phyloP scores from a whole-genome alignment of 2,329 filamentous ascomycete genomes.

The Pseudogymnoascus sp. region DNA sequence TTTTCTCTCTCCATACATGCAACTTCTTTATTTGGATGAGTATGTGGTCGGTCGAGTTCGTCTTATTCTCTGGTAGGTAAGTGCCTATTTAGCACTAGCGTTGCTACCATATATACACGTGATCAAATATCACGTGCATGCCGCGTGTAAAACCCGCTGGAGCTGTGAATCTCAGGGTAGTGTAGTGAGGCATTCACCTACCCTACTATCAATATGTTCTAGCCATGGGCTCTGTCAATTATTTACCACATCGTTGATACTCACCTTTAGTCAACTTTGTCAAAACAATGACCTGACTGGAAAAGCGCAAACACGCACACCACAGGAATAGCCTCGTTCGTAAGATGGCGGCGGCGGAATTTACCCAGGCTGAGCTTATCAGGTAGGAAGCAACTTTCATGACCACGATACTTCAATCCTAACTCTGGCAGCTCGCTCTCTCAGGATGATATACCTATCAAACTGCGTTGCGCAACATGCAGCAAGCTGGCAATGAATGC shows the following conservation, averaged over 20 bases:
- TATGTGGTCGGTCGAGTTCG: too few species aligned
- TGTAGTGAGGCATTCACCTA: not conserved
- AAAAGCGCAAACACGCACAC: not conserved
- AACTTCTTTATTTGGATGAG: not conserved
- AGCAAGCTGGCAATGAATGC: constrained; percentile 86
- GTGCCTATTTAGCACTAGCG: not conserved
- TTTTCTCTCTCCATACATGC: not conserved
- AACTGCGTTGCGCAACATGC: constrained; percentile 89
- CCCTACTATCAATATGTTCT: not conserved
- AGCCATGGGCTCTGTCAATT: not conserved
- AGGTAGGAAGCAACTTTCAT: constrained; percentile 18
- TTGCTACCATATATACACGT: too few species aligned
- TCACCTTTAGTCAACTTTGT: not conserved
- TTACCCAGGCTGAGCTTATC: constrained; percentile 28
- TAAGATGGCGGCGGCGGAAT: constrained; percentile 23
- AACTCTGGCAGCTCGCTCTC: constrained; percentile 23
- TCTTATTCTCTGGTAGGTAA: not conserved
- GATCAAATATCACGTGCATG: not conserved
- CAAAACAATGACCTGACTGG: not conserved
- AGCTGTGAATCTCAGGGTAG: not conserved
- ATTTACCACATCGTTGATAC: not conserved
- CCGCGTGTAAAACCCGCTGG: not conserved
- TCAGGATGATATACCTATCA: constrained; percentile 80
- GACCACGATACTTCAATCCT: not conserved
- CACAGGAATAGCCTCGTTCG: not conserved